These are phyloP conservation scores for Phalaenopsis equestris DNA, from an alignment of 106 monocot genomes.

Conservation along the genomic window DNA sequence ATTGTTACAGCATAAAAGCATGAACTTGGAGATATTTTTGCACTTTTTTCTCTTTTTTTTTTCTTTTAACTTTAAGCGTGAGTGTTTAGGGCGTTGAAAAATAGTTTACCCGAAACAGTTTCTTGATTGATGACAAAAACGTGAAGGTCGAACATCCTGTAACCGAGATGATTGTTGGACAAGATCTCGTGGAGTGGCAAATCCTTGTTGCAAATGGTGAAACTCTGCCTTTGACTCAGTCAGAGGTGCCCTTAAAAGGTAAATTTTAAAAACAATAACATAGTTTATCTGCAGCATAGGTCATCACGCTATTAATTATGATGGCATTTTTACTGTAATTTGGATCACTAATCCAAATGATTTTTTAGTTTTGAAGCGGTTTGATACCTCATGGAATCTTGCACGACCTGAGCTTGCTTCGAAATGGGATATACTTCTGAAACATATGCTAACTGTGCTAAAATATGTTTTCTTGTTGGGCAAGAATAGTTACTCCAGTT, in stretches of 20 bases:
- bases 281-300: background rate
- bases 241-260: conserved; percentile 85
- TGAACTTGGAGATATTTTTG: background rate
- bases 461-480: background rate
- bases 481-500: background rate
- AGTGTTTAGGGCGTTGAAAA: conserved; percentile 6
- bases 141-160: conserved; percentile 98
- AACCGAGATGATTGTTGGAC: conserved; percentile 96
- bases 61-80: background rate
- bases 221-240: conserved; percentile 77
- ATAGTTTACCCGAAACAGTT: conserved; percentile 6
- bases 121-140: conserved; percentile 10
- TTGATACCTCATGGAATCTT: background rate
- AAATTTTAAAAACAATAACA: background rate
- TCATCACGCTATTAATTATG: background rate
- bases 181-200: conserved; percentile 99
- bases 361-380: background rate
- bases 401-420: background rate
- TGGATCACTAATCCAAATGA: background rate
- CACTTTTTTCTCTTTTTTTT: background rate
- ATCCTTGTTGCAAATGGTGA: conserved; percentile 99
- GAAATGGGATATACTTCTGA: background rate
- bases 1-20: background rate
- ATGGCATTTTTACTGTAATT: background rate
- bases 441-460: background rate